A percentile compares a stretch with the other conserved stretches of the same genome.
Evolutionary conservation across 1,284 basidiomycete genomes (phyloP).

Genomic region (Malassezia dermatis): DNA sequence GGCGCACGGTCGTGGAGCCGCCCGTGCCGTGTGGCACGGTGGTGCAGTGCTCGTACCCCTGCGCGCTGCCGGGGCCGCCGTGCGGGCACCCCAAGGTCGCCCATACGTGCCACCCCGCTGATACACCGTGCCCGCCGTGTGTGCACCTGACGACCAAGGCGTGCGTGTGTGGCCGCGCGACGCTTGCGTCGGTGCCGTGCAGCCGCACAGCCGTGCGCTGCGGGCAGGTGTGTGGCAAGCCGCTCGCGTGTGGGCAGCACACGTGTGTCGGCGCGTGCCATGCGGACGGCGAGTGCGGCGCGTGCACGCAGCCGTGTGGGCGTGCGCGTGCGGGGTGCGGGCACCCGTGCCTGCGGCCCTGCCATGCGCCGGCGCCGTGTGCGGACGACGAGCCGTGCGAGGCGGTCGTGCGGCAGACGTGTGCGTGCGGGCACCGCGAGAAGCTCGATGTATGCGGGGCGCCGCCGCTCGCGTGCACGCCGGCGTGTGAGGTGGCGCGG

Average conservation of each 20-base stretch:
- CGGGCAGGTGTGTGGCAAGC: constrained; percentile 32
- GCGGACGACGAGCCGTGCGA: constrained; percentile 35
- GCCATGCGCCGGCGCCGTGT: constrained; percentile 42
- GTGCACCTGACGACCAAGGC: constrained; percentile 38
- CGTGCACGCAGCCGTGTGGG: constrained; percentile 37
- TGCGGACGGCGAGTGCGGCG: constrained; percentile 28
- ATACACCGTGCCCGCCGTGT: constrained; percentile 41
- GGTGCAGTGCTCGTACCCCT: constrained; percentile 41
- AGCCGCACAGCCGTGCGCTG: constrained; percentile 34
- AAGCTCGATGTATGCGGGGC: constrained; percentile 21
- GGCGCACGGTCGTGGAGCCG: constrained; percentile 43
- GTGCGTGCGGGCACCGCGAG: constrained; percentile 40
- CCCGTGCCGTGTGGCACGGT: constrained; percentile 43
- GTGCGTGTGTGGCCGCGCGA: constrained; percentile 40
- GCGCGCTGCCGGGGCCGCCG: constrained; percentile 30
- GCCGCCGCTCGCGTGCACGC: constrained; percentile 32
- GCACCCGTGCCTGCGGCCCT: constrained; percentile 35
- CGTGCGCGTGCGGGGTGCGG: constrained; percentile 36
- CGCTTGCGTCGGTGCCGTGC: constrained; percentile 41
- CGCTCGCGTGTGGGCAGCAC: constrained; percentile 40
- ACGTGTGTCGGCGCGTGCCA: constrained; percentile 39
- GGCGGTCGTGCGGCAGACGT: constrained; percentile 35
- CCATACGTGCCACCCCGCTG: constrained; percentile 42
- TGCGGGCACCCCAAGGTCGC: constrained; percentile 43
- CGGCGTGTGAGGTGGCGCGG: constrained; percentile 36